Percentiles rank a stretch among this genome's conserved stretches.
Evolutionary conservation across 306 rosid species (phyloP).

Genomic region (Trifolium dubium): DNA sequence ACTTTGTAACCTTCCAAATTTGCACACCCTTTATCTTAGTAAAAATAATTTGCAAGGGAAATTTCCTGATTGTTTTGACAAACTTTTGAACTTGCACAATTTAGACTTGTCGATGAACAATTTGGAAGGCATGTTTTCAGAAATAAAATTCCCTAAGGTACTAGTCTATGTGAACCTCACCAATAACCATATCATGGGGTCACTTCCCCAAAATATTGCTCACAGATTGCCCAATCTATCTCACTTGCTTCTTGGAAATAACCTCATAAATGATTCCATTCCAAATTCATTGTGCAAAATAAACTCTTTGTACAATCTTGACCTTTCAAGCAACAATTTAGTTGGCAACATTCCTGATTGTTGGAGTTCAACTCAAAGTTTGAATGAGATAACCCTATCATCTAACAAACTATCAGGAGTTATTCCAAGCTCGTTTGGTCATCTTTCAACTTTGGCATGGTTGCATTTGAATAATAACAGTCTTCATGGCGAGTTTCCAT

Average conservation of each 20-base stretch:
- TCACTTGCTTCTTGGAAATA: slow-evolving; percentile 31
- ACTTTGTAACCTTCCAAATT: slow-evolving; percentile 19
- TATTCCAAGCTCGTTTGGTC: slow-evolving; percentile 15
- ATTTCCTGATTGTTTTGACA: not conserved
- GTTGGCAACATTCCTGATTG: slow-evolving; percentile 36
- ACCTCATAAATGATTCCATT: slow-evolving; percentile 32
- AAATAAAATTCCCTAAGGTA: slow-evolving; percentile 13
- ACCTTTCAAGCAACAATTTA: slow-evolving; percentile 43
- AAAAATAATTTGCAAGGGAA: slow-evolving; percentile 35
- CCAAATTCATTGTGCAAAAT: slow-evolving; percentile 30
- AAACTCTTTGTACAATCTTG: slow-evolving; percentile 33
- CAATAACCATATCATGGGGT: slow-evolving; percentile 16
- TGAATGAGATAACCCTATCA: not conserved
- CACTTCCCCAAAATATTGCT: slow-evolving; percentile 24
- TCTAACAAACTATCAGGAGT: slow-evolving; percentile 29
- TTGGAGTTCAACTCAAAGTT: slow-evolving; percentile 7
- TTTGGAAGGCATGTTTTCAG: slow-evolving; percentile 4
- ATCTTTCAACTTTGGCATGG: not conserved
- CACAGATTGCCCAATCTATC: slow-evolving; percentile 26
- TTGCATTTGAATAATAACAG: slow-evolving; percentile 28
- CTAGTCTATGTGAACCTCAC: slow-evolving; percentile 23
- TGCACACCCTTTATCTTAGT: not conserved
- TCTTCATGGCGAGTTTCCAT: slow-evolving; percentile 31
- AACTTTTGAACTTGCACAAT: not conserved
- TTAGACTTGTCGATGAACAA: slow-evolving; percentile 19